These are phyloP conservation scores for Quercus alba DNA, from an alignment of 306 rosid genomes.

Conservation along the genomic window DNA sequence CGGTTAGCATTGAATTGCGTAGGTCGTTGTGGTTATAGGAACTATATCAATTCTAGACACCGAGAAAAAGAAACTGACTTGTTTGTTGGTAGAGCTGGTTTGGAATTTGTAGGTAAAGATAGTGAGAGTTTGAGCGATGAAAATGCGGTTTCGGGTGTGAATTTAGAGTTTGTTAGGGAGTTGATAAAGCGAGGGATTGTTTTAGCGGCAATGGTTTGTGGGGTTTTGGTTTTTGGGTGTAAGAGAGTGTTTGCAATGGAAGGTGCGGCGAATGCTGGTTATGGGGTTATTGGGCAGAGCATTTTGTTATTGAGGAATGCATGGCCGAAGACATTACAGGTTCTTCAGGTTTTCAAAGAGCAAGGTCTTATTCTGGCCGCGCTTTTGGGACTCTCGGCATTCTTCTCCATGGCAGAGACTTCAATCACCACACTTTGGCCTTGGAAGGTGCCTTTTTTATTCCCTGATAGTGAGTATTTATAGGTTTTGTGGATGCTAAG, in stretches of 20 bases:
- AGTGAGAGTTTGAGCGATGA: constrained; percentile 23
- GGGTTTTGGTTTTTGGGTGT: constrained; percentile 59
- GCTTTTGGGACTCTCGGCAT: constrained; percentile 93
- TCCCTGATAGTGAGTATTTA: not conserved
- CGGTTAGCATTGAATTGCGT: constrained; percentile 20
- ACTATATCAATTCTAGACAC: constrained; percentile 15
- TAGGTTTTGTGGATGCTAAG: not conserved
- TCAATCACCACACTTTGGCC: constrained; percentile 98
- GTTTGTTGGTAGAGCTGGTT: constrained; percentile 30
- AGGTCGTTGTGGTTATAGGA: constrained; percentile 19
- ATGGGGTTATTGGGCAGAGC: constrained; percentile 69
- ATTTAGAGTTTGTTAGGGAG: constrained; percentile 29
- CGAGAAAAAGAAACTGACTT: constrained; percentile 7
- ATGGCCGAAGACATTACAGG: constrained; percentile 69
- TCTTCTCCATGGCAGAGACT: constrained; percentile 98
- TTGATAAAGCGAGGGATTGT: constrained; percentile 55
- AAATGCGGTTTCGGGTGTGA: constrained; percentile 34
- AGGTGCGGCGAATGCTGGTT: constrained; percentile 60
- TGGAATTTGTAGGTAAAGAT: constrained; percentile 34
- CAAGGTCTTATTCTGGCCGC: constrained; percentile 47
- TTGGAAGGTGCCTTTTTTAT: constrained; percentile 70
- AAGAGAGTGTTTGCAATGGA: constrained; percentile 63
- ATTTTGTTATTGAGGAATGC: constrained; percentile 64
- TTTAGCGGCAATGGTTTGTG: constrained; percentile 64
- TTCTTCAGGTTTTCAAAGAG: too few relatives aligned